A percentile compares a stretch with the other conserved stretches of the same genome.
These are phyloP conservation scores for Salvia hispanica DNA, from an alignment of 257 asterid species.

Conservation along the genomic window DNA sequence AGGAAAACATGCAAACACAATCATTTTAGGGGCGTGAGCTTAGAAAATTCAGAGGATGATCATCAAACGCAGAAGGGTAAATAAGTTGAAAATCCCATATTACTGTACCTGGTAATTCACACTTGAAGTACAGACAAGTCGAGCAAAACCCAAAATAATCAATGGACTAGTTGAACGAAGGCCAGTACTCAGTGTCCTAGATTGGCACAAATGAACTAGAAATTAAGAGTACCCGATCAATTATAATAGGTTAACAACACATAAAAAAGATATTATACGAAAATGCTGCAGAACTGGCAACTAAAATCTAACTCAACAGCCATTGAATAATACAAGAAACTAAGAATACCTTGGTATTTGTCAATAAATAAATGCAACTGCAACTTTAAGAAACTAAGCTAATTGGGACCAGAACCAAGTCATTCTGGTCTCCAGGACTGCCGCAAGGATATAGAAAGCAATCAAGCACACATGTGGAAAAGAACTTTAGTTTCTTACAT, in stretches of 20 bases:
- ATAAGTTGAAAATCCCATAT: background rate
- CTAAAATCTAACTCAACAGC: background rate
- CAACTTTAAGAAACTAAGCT: background rate
- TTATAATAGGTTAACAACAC: constrained; percentile 18
- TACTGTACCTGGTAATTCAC: constrained; percentile 80
- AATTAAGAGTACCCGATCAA: constrained; percentile 30
- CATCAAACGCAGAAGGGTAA: background rate
- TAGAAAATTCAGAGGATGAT: background rate
- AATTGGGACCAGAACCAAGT: constrained; percentile 7
- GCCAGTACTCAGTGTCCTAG: constrained; percentile 62
- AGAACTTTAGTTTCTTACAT: constrained; percentile 43
- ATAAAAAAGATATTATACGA: constrained; percentile 23
- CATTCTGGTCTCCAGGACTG: background rate
- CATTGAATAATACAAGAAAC: constrained; percentile 13
- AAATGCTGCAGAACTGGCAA: constrained; percentile 15
- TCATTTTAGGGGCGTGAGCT: constrained; percentile 14
- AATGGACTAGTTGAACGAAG: constrained; percentile 71
- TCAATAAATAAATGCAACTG: background rate
- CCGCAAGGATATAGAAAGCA: constrained; percentile 4
- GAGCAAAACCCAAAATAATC: constrained; percentile 78
- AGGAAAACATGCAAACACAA: constrained; percentile 14
- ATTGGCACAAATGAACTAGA: constrained; percentile 35
- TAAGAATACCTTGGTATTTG: background rate
- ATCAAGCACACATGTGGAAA: background rate
- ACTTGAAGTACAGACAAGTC: constrained; percentile 70